Evolutionary conservation across 73 alveolate species (phyloP), one percentile per base, ranked within the genome.

Genomic region (Uronychia binucleata): DNA sequence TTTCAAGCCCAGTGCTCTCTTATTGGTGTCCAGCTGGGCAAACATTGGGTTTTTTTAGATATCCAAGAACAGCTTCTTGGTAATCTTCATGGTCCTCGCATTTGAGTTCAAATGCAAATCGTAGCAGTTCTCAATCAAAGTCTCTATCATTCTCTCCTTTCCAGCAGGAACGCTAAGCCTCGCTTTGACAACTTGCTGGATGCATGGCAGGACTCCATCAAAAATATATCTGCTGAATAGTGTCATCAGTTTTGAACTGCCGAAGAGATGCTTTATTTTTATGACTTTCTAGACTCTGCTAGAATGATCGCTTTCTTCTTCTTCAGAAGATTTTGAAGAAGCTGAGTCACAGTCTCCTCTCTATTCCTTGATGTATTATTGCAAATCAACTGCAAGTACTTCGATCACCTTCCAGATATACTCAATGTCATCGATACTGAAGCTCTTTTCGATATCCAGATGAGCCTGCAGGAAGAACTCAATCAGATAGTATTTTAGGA

Each of bases 361-460:
- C 5, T 11, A 67, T 30, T 34, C 80, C 75, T 80, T 84, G 35
- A 81, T 59, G 31, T 32, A 80, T 57, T 31, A 30, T 26, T 26
- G 32, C 11, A 88, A 30, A 28, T 88, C 95, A 1, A 28, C 85
- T 27, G 27, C 26, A 0, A 33, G 46, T 57, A 79, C 31, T 32
- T 88, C 85, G 0, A 88, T 57, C 31, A 88, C 32, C 57, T 82
- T 67, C 81, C 90, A 85, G 35, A 90, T 60, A 8, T 11, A 46
- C 14, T 35, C 81, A 25, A 25, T 74, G 58, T 75, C 34, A 28
- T 84, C 92, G 31, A 60, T 81, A 27, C 84, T 58, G 14, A 59
- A 35, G 30, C 83, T 91, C 57, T 90, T 90, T 59, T 90, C 95
- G 29, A 81, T 90, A 34, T 83, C 85, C 0, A 90, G 75, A 58